These are phyloP conservation scores for Mortierella hygrophila DNA, from an alignment of 192 early-diverging fungal species.

Conservation along the genomic window DNA sequence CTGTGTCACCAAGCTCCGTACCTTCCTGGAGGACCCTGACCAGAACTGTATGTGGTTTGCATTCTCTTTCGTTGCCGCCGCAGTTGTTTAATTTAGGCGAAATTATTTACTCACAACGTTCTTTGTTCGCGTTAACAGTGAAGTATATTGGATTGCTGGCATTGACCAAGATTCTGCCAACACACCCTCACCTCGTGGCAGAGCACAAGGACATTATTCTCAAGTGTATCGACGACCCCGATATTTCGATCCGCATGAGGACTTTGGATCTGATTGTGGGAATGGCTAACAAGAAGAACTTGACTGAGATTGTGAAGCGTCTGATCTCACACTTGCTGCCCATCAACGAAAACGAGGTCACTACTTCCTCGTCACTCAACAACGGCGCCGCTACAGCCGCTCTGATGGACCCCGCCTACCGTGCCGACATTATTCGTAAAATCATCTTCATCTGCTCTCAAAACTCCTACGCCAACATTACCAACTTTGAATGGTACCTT, in stretches of 20 bases:
- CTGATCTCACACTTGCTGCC: slow-evolving; percentile 85
- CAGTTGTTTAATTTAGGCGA: neutral
- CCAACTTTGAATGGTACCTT: slow-evolving; percentile 98
- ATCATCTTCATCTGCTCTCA: slow-evolving; percentile 88
- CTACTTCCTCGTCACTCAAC: slow-evolving; percentile 8
- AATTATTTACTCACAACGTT: neutral
- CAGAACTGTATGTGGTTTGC: slow-evolving; percentile 82
- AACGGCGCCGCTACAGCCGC: slow-evolving; percentile 49
- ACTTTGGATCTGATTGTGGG: slow-evolving; percentile 88
- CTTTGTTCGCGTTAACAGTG: slow-evolving; percentile 60
- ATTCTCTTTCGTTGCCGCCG: slow-evolving; percentile 1
- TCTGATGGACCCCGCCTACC: slow-evolving; percentile 77
- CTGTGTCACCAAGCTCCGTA: slow-evolving; percentile 85
- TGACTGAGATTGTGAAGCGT: slow-evolving; percentile 85
- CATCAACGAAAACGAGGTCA: slow-evolving; percentile 51
- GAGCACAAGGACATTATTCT: slow-evolving; percentile 89
- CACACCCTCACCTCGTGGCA: slow-evolving; percentile 86
- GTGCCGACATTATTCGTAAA: slow-evolving; percentile 82
- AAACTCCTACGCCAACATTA: slow-evolving; percentile 86
- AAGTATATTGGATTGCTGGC: slow-evolving; percentile 94
- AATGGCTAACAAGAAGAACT: slow-evolving; percentile 87
- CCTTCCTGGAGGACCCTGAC: slow-evolving; percentile 88
- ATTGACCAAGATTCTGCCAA: slow-evolving; percentile 83
- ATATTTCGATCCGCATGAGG: slow-evolving; percentile 91
- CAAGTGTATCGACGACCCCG: slow-evolving; percentile 91